Evolutionary conservation across 1,139 yeast genomes (phyloP).

Genomic region (Meyerozyma elateridarum): DNA sequence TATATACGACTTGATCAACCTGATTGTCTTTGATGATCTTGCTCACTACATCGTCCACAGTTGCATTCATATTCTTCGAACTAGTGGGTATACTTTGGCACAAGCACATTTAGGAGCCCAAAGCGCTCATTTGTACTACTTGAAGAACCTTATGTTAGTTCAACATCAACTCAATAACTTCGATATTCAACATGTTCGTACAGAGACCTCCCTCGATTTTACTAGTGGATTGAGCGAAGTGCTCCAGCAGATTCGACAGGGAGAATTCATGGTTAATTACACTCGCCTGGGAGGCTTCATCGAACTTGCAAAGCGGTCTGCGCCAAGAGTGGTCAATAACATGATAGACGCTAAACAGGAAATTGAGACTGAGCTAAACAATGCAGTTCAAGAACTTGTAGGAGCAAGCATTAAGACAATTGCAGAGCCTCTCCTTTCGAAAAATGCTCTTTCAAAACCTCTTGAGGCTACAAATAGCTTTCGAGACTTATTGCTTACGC

Average conservation of each 20-base stretch:
- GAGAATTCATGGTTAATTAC: slow-evolving; percentile 29
- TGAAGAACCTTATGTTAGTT: slow-evolving; percentile 68
- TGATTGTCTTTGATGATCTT: slow-evolving; percentile 77
- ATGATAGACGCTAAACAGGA: slow-evolving; percentile 84
- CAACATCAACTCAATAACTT: slow-evolving; percentile 70
- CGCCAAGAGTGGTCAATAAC: slow-evolving; percentile 79
- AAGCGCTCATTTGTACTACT: slow-evolving; percentile 62
- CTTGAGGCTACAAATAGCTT: slow-evolving; percentile 30
- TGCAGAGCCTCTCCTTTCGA: slow-evolving; percentile 29
- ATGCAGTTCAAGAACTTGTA: slow-evolving; percentile 61
- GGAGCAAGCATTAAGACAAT: slow-evolving; percentile 34
- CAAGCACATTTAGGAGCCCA: slow-evolving; percentile 38
- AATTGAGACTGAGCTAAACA: slow-evolving; percentile 67
- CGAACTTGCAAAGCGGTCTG: slow-evolving; percentile 61
- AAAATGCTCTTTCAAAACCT: slow-evolving; percentile 16
- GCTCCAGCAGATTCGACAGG: slow-evolving; percentile 40
- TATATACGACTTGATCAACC: slow-evolving; percentile 73
- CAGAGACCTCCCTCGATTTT: slow-evolving; percentile 75
- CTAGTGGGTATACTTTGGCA: slow-evolving; percentile 44
- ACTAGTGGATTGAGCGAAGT: slow-evolving; percentile 63
- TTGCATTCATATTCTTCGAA: slow-evolving; percentile 55
- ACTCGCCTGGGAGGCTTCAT: slow-evolving; percentile 38
- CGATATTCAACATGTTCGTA: slow-evolving; percentile 72
- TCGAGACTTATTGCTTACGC: slow-evolving; percentile 44
- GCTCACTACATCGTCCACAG: slow-evolving; percentile 86